Evolutionary conservation across 2,329 filamentous ascomycete genomes (phyloP), one percentile per base, ranked within the genome.

Genomic region (Trichoderma atrobrunneum): DNA sequence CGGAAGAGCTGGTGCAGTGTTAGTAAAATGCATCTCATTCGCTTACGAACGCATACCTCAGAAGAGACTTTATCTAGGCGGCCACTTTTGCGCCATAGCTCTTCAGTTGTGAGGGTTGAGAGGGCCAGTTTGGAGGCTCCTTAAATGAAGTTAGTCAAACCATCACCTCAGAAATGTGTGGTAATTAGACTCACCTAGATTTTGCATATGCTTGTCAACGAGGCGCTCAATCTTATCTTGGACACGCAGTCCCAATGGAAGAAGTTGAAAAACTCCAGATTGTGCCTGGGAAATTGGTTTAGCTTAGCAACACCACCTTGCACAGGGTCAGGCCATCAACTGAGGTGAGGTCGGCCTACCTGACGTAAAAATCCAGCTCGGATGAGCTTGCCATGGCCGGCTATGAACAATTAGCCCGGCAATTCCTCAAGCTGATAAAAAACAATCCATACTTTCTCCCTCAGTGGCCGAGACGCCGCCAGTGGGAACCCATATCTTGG

Each of bases 251-350:
- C 96, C 96, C 0, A 99, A 83, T 0, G 96, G 96, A 1, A 99
- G 86, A 78, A 97, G 87, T 78, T 99, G 96, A 77, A 98, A 99
- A 43, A 98, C 90, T 32, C 96, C 96, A 8, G 95, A 90, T 79
- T 97, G 92, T 24, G 94, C 91, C 90, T 94, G 26, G 12, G 2
- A 11, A 34, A 32, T 51, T 26, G 5, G 14, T 2, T 3, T 12
- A 28, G 7, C 2, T 71, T 24, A 64, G 18, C 26, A 34, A 26
- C 36, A 24, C 18, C 3, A n/a, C 7, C 18, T 69, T 16, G 71
- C 30, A 26, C 16, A 68, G 32, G 24, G 4, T 5, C 18, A 7
- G 24, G 18, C 1, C 8, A 16, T 39, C 18, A 24, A 24, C 28
- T 32, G 18, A 14, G n/a, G 28, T 14, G 36, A 26, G 32, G 79